Evolutionary conservation across 2,329 filamentous ascomycete species (phyloP), one percentile per base, ranked within the genome.

Genomic region (Lojkania enalia): DNA sequence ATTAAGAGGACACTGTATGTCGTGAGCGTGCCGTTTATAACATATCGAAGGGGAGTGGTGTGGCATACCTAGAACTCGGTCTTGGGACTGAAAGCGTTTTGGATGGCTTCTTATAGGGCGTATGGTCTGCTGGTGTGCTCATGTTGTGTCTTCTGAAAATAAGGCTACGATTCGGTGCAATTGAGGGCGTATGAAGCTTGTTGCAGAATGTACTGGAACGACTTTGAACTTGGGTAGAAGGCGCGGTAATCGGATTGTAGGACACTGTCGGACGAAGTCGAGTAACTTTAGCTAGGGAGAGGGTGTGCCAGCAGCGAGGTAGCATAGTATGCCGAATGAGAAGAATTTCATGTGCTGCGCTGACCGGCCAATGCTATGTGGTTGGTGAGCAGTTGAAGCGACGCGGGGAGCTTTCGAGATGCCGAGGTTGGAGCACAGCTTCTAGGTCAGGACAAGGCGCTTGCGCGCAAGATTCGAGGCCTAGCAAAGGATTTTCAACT

Each of bases 1-100:
- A 99, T 76, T 12, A 97, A 79, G 23, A 97, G 75, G 35, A 97
- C 84, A 55, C 89, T 95, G 46, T n/a, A 50, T 12, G 2, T 7
- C 5, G 20, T 49, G 9, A 39, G 27, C 15, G 41, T 32, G 9
- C 41, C 39, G 12, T 13, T 25, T 42, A 13, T 4, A n/a, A n/a
- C n/a, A n/a, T n/a, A n/a, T n/a, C n/a, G n/a, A 31, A 20, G 23
- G 30, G 13, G 16, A 13, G 35, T 37, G 35, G 23, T 16, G 12
- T 13, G 2, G 18, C 63, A 44, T 66, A 82, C 81, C 80, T 84
- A 11, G 85, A 80, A 65, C 84, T 88, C 2, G 86, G 85, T 39
- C 81, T 74, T 2, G 85, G 81, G 15, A 76, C 50, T 1, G 74
- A 58, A 4, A 72, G 69, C 16, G 57, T 52, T 49, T 74, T 74